These are phyloP conservation scores for Penicillium paxilli DNA, from an alignment of 495 filamentous ascomycete genomes.

Conservation along the genomic window DNA sequence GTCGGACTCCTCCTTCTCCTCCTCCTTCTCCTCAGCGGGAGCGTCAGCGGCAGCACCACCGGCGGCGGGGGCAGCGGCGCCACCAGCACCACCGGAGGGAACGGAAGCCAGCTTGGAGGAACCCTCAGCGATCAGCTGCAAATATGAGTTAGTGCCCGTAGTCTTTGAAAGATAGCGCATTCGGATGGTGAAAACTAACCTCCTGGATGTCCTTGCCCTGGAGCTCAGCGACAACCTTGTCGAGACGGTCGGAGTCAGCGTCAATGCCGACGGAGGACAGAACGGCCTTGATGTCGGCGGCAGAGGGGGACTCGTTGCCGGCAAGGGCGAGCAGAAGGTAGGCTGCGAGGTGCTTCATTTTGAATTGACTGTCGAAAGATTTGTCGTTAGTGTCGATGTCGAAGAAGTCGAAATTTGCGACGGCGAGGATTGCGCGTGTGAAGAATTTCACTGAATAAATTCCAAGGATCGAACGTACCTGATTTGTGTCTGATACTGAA, in stretches of 20 bases:
- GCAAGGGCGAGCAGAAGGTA: conserved; percentile 95
- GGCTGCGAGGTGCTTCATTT: conserved; percentile 99
- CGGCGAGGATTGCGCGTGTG: neutral
- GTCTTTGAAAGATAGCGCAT: neutral
- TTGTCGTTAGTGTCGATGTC: conserved; percentile 13
- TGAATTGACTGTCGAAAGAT: conserved; percentile 44
- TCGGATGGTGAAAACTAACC: conserved; percentile 51
- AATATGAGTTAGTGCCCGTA: conserved; percentile 21
- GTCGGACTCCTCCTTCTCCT: conserved; percentile 90
- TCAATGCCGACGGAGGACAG: conserved; percentile 95
- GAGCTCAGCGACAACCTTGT: conserved; percentile 85
- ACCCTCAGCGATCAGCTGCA: conserved; percentile 88
- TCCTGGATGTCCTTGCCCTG: conserved; percentile 96
- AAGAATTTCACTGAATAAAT: neutral
- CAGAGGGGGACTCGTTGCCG: conserved; percentile 88
- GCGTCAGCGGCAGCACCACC: conserved; percentile 67
- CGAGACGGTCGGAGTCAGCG: conserved; percentile 83
- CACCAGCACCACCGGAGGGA: conserved; percentile 84
- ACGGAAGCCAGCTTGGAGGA: conserved; percentile 95
- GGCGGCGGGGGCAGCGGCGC: conserved; percentile 59
- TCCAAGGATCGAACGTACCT: conserved; percentile 14
- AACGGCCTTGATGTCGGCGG: conserved; percentile 84
- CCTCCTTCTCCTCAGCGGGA: conserved; percentile 72
- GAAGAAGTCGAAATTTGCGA: conserved; percentile 8
- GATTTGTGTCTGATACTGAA: conserved; percentile 50